A percentile compares a stretch with the other conserved stretches of the same genome.
Conservation (phyloP, 2,329 filamentous ascomycete genomes). For the Chrysosphaeria jannelii region DNA sequence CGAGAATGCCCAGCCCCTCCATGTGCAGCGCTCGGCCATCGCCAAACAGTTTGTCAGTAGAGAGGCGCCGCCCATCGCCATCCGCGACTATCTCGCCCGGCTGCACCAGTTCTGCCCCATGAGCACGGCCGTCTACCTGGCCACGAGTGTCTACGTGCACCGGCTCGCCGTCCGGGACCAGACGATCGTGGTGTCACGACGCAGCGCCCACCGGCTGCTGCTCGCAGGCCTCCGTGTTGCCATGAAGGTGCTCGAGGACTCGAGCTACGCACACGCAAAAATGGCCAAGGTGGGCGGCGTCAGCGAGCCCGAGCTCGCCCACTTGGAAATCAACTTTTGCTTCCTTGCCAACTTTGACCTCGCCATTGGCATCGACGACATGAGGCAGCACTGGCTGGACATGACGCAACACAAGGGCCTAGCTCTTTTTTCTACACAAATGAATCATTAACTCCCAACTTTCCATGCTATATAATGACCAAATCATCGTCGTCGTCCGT, state of each 20-base stretch:
- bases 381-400: constrained; percentile 35
- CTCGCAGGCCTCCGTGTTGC: constrained; percentile 64
- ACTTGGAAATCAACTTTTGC: constrained; percentile 70
- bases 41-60: constrained; percentile 86
- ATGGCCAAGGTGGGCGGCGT: constrained; percentile 76
- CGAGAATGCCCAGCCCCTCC: constrained; percentile 40
- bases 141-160: constrained; percentile 66
- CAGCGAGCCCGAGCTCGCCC: constrained; percentile 47
- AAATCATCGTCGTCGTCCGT: too few species aligned
- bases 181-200: constrained; percentile 48
- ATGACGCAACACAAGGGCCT: too few species aligned
- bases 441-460: too few species aligned
- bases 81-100: constrained; percentile 61
- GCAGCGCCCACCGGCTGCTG: constrained; percentile 65
- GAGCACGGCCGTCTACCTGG: constrained; percentile 78
- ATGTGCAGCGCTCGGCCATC: constrained; percentile 57
- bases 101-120: constrained; percentile 81
- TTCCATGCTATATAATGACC: too few species aligned
- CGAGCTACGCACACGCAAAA: constrained; percentile 58
- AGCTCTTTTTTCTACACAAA: too few species aligned
- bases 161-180: constrained; percentile 49
- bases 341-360: constrained; percentile 67
- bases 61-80: constrained; percentile 48
- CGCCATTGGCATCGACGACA: constrained; percentile 24
- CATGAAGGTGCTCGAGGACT: constrained; percentile 84